Base-by-base conservation (phyloP, 1,284 basidiomycete genomes). In the Athelia sp. region DNA sequence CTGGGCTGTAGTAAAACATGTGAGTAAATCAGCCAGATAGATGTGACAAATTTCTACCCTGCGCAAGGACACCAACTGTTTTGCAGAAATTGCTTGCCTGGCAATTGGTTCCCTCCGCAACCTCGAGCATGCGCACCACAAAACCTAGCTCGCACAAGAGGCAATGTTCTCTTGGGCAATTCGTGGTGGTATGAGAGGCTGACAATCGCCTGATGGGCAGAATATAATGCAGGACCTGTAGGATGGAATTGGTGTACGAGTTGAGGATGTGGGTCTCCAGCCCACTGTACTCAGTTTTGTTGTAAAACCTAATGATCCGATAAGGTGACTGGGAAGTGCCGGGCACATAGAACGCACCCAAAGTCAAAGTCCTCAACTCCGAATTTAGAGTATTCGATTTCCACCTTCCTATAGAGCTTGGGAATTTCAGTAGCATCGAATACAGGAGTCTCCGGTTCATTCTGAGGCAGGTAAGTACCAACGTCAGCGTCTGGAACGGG, bases 331-430 rank as follows among this genome's bases (percentile, higher is more conserved):
- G 49, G 29, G 52, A 50, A 54, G n/a, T 29, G 24, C 36, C 1
- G 1, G 46, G 15, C 44, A 34, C 32, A 47, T 14, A 15, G 29
- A 32, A 62, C 74, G 51, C 61, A 92, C 90, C 80, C 95, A 62
- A 99, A 99, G 66, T 99, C 97, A 62, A 99, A 99, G 68, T 99
- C 96, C 64, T 96, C 96, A 22, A 98, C 91, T n/a, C 96, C 96
- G 58, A 99, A 99, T 60, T 93, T 93, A 44, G 93, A 96, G 66
- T 99, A 99, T 68, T 97, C 93, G 62, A 99, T 99, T 67, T 97
- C 93, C 36, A 98, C 93, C 61, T 88, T 87, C 42, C 90, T 82
- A 65, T 97, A 99, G 56, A 87, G 81, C 52, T 81, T 83, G 0
- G 95, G 93, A 52, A 96, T 82, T 29, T 82, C 80, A 44, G 78